A percentile compares a stretch with the other conserved stretches of the same genome.
phyloP scores from a whole-genome alignment of 306 rosid species.

The Cotoneaster glaucophyllus region DNA sequence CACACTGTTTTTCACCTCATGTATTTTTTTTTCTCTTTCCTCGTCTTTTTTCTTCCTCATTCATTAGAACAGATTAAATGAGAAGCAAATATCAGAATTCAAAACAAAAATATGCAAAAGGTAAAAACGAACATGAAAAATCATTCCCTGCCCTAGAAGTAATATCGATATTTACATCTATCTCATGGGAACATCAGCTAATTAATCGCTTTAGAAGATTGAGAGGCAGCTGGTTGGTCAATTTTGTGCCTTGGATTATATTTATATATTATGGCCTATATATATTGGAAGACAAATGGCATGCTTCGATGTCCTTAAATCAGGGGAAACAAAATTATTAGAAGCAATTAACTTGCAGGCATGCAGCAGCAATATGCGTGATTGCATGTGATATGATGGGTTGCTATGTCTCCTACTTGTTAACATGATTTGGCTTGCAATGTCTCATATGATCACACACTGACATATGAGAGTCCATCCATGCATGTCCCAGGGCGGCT shows the following conservation, averaged over 20 bases:
- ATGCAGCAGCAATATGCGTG: neutral
- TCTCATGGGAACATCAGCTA: neutral
- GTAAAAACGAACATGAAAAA: no score
- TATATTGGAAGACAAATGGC: neutral
- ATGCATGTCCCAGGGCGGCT: neutral
- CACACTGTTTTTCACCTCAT: no score
- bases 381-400: neutral
- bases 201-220: neutral
- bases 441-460: neutral
- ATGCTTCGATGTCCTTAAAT: neutral
- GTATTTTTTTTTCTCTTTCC: neutral
- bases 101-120: no score
- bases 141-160: no score
- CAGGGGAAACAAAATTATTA: neutral
- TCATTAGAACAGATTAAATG: no score
- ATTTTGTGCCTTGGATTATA: neutral
- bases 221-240: neutral
- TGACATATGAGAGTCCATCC: neutral
- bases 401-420: neutral
- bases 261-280: neutral
- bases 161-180: no score
- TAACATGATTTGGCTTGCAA: neutral
- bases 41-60: no score
- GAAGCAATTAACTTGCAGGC: neutral
- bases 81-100: no score